Evolutionary conservation across 106 monocot genomes (phyloP).

Genomic region (Platanthera guangdongensis): DNA sequence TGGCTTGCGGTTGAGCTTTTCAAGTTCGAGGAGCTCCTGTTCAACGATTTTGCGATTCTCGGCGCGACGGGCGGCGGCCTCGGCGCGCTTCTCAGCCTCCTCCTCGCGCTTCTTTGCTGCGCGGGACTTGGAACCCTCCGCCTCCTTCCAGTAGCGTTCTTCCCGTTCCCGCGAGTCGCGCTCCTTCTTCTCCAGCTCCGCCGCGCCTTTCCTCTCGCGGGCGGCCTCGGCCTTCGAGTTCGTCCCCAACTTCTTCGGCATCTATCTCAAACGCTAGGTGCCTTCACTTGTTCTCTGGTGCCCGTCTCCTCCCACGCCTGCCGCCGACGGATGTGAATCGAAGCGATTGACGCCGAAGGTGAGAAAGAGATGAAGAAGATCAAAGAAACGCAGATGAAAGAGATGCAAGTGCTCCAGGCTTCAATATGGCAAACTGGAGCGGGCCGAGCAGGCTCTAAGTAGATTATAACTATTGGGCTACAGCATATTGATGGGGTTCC

Average conservation of each 20-base stretch:
- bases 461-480: too few relatives aligned
- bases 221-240: constrained; percentile 88
- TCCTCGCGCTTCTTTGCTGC: constrained; percentile 52
- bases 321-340: background rate
- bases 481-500: too few relatives aligned
- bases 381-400: too few relatives aligned
- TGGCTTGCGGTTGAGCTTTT: constrained; percentile 45
- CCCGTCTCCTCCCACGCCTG: background rate
- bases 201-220: constrained; percentile 42
- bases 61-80: constrained; percentile 60
- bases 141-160: constrained; percentile 55
- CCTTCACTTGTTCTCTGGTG: background rate
- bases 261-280: constrained; percentile 1
- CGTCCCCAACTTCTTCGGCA: constrained; percentile 97
- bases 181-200: constrained; percentile 47
- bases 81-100: constrained; percentile 80
- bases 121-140: constrained; percentile 61
- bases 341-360: background rate
- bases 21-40: constrained; percentile 59
- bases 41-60: constrained; percentile 74
- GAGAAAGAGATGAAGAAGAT: background rate
- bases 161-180: constrained; percentile 36
- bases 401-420: too few relatives aligned
- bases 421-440: too few relatives aligned
- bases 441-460: too few relatives aligned